A percentile compares a stretch with the other conserved stretches of the same genome.
These are phyloP conservation scores for Neofusicoccum laricinum DNA, from an alignment of 2,329 filamentous ascomycete species.

Conservation along the genomic window DNA sequence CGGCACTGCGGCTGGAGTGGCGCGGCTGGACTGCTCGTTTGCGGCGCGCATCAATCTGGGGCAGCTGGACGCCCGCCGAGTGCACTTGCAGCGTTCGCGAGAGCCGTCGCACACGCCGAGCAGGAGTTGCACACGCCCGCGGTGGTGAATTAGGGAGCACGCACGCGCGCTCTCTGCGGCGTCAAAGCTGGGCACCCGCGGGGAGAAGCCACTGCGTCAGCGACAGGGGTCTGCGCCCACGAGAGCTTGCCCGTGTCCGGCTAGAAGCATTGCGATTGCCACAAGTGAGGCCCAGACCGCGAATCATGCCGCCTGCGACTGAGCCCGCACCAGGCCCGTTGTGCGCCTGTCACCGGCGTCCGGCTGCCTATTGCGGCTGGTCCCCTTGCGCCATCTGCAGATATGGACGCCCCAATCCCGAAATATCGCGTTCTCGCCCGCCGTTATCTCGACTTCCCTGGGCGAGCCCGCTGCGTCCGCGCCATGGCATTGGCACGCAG, in stretches of 20 bases:
- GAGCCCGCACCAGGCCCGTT: background rate
- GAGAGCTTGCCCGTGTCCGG: background rate
- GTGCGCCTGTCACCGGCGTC: background rate
- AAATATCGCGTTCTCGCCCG: background rate
- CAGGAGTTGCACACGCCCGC: background rate
- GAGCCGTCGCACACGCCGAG: background rate
- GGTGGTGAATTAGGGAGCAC: conserved; percentile 7
- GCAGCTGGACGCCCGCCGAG: background rate
- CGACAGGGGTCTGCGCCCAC: background rate
- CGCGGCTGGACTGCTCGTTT: background rate
- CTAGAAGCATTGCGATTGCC: background rate
- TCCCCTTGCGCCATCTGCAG: background rate
- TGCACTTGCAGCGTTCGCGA: background rate
- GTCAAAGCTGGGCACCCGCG: background rate
- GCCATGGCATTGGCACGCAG: background rate
- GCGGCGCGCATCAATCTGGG: background rate
- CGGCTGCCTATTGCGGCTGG: background rate
- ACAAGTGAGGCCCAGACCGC: background rate
- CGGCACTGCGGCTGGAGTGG: background rate
- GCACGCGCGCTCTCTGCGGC: background rate
- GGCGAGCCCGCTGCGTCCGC: no score
- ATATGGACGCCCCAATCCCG: background rate
- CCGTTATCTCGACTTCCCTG: no score
- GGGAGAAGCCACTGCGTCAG: background rate
- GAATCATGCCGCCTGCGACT: background rate